phyloP scores from a whole-genome alignment of 2,329 filamentous ascomycete species.

The Neurospora sp. region DNA sequence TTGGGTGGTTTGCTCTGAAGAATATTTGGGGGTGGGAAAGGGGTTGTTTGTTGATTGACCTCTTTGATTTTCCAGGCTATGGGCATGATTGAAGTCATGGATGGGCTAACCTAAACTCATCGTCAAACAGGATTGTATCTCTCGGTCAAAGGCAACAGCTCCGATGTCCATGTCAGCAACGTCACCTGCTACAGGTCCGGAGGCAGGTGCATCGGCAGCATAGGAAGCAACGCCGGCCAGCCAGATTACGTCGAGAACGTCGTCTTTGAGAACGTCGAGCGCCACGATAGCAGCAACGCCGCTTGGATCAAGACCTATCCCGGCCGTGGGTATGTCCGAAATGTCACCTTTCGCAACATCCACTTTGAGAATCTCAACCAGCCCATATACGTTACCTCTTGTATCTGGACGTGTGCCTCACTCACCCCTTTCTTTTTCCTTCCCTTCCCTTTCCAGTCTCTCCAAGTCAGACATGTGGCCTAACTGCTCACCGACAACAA shows the following conservation, averaged over 20 bases:
- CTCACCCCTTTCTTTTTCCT: background rate
- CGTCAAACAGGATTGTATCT: slow-evolving; percentile 25
- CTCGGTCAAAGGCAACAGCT: slow-evolving; percentile 30
- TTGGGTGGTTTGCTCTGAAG: slow-evolving; percentile 14
- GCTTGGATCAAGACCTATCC: slow-evolving; percentile 33
- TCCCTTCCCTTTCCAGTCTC: background rate
- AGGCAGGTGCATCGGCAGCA: slow-evolving; percentile 26
- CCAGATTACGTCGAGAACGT: slow-evolving; percentile 28
- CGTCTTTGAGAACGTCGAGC: slow-evolving; percentile 27
- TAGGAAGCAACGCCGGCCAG: slow-evolving; percentile 23
- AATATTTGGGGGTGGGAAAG: too few species aligned
- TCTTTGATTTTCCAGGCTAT: too few species aligned
- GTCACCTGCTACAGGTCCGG: slow-evolving; percentile 30
- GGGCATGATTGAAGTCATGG: background rate
- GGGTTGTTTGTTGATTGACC: too few species aligned
- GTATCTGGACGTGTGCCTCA: slow-evolving; percentile 24
- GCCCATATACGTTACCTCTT: slow-evolving; percentile 37
- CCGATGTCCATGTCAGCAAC: slow-evolving; percentile 26
- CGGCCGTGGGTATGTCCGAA: slow-evolving; percentile 30
- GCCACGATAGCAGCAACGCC: slow-evolving; percentile 29
- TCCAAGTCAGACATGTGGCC: background rate
- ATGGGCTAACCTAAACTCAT: background rate
- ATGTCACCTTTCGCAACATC: slow-evolving; percentile 34
- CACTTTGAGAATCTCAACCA: slow-evolving; percentile 33
- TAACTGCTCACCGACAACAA: background rate